Evolutionary conservation across 78 protist genomes (phyloP).

Genomic region (Emiliania huxleyi): DNA sequence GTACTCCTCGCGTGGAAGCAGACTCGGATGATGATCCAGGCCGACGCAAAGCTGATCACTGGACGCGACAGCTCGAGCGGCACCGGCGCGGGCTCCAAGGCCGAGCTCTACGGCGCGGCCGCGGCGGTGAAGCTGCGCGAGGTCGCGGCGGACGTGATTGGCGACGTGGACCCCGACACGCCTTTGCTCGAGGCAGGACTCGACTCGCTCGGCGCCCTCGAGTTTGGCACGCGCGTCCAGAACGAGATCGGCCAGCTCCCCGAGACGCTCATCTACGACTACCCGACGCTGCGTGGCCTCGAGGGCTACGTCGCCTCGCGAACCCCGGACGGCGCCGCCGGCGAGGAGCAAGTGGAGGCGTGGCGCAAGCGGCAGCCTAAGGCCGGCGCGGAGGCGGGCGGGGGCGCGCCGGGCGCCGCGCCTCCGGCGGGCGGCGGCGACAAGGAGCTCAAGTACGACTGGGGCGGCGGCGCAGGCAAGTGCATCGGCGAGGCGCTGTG

Average conservation of each 20-base stretch:
- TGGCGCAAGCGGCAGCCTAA: neutral
- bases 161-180: neutral
- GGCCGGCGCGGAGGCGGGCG: neutral
- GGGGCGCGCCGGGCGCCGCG: neutral
- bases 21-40: no score
- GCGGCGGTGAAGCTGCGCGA: neutral
- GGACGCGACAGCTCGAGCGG: no score
- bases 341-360: neutral
- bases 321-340: neutral
- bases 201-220: neutral
- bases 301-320: neutral
- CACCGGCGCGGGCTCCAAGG: neutral
- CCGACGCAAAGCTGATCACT: no score
- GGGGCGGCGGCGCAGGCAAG: neutral
- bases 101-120: neutral
- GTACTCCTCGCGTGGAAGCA: no score
- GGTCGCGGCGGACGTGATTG: neutral
- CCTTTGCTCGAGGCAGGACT: neutral
- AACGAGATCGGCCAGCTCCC: neutral
- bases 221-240: neutral
- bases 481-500: neutral
- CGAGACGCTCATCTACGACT: neutral
- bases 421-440: no score
- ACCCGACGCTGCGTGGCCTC: neutral
- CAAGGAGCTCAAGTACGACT: neutral